A percentile compares a stretch with the other conserved stretches of the same genome.
Evolutionary conservation across 2,329 filamentous ascomycete genomes (phyloP).

Genomic region (Mariannaea sp.): DNA sequence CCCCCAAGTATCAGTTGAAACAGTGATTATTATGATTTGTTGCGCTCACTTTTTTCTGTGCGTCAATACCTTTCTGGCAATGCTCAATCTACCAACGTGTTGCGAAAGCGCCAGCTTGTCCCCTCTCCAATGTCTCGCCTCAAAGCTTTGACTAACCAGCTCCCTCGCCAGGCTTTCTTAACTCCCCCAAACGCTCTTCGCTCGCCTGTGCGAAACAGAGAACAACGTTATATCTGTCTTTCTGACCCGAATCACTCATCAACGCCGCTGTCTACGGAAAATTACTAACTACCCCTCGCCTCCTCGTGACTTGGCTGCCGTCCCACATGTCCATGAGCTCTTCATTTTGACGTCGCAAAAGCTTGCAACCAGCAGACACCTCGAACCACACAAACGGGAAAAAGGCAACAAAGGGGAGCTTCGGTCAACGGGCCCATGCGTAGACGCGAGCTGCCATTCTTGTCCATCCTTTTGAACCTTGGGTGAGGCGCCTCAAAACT

Average conservation of each 20-base stretch:
- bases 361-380: slow-evolving; percentile 18
- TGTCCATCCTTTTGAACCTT: slow-evolving; percentile 41
- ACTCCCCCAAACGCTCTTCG: slow-evolving; percentile 29
- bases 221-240: slow-evolving; percentile 13
- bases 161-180: slow-evolving; percentile 34
- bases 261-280: slow-evolving; percentile 5
- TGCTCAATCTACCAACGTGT: slow-evolving; percentile 26
- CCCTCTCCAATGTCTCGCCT: slow-evolving; percentile 34
- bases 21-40: slow-evolving; percentile 42
- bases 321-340: slow-evolving; percentile 38
- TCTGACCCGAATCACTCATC: slow-evolving; percentile 24
- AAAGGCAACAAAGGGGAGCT: slow-evolving; percentile 30
- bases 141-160: slow-evolving; percentile 38
- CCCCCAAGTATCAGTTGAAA: slow-evolving; percentile 47
- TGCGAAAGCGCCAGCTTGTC: slow-evolving; percentile 37
- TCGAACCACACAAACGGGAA: slow-evolving; percentile 22
- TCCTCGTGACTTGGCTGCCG: slow-evolving; percentile 19
- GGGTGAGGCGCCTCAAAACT: slow-evolving; percentile 37
- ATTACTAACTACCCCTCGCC: slow-evolving; percentile 17
- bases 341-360: slow-evolving; percentile 34
- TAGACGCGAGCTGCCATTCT: slow-evolving; percentile 44
- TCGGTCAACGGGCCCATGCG: slow-evolving; percentile 43
- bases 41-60: slow-evolving; percentile 45
- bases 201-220: slow-evolving; percentile 17
- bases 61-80: slow-evolving; percentile 21